Evolutionary conservation across 1,139 yeast species (phyloP), one percentile per base, ranked within the genome.

Genomic region (Protomyces pachydermus): DNA sequence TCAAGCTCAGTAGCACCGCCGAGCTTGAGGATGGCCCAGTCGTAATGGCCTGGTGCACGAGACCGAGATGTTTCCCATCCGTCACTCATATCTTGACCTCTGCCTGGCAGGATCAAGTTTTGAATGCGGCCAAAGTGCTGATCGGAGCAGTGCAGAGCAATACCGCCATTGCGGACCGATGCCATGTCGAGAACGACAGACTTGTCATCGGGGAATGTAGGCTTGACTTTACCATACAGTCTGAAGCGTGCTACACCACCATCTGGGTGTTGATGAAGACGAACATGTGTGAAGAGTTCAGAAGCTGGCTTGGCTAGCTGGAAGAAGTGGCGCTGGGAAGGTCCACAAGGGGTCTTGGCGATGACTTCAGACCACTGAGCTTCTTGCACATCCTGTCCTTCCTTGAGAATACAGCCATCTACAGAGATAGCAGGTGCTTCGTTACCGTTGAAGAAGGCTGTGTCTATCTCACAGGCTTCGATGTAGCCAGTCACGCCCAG

Each of bases 1-100:
- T 80, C 77, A 66, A 89, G 78, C 57, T 70, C 68, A 9, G 80
- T 79, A 32, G 79, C 76, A 35, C 86, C 83, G 23, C 97, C 97
- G 65, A 91, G 81, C 71, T 86, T 83, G 65, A 91, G 81, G 61
- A 88, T 81, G 2, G 84, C 96, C 97, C 97, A 91, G 78, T 91
- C 98, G 48, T 82, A 84, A 74, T 91, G 98, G 51, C 89, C 91
- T 3, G 85, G 82, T 20, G 78, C 81, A 74, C 98, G 82, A 0
- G 97, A 89, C 73, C 98, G 83, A 70, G 84, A 84, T n/a, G 98
- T 91, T 75, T 91, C 98, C 98, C 98, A 91, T 16, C 98, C 98
- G 72, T 93, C 97, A 56, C 95, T 85, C 98, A 93, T 91, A 75
- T 91, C 97, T 70, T 81, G 83, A 56, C 98, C 98, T 68, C 97